Evolutionary conservation across 306 rosid species (phyloP).

Genomic region (Medicago lupulina): DNA sequence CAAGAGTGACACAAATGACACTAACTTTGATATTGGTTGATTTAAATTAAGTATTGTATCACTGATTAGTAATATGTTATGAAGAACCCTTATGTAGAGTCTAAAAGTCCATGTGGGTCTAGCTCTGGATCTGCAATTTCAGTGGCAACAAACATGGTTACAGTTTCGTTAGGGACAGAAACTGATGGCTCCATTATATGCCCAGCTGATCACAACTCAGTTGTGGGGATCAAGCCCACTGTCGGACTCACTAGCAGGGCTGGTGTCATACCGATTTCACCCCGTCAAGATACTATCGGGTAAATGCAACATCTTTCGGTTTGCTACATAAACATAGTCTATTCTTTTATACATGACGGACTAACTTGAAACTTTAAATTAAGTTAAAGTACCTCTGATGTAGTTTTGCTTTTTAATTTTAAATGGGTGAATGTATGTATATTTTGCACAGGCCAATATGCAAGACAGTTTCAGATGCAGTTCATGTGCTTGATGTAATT

Average conservation of each 20-base stretch:
- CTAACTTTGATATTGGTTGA: neutral
- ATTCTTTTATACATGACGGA: neutral
- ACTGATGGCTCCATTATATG: conserved; percentile 66
- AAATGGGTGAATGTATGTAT: neutral
- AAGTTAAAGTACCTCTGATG: too few species aligned
- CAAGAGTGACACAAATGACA: too few species aligned
- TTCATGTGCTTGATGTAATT: conserved; percentile 70
- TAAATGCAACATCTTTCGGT: neutral
- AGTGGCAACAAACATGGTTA: conserved; percentile 68
- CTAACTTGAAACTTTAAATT: neutral
- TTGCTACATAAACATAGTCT: too few species aligned
- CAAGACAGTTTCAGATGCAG: conserved; percentile 79
- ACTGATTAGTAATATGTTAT: neutral
- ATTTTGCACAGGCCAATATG: conserved; percentile 66
- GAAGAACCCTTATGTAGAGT: conserved; percentile 69
- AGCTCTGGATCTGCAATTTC: conserved; percentile 71
- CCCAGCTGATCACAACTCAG: conserved; percentile 68
- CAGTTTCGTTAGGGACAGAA: conserved; percentile 70
- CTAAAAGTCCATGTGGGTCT: conserved; percentile 63
- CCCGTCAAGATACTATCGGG: conserved; percentile 73
- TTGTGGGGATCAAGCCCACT: conserved; percentile 78
- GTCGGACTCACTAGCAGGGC: conserved; percentile 78
- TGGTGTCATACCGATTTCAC: conserved; percentile 64
- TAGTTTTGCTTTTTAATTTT: neutral
- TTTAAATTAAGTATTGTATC: neutral